Conservation (phyloP, 176 grass and related monocot genomes). For the Oryza coarctata region DNA sequence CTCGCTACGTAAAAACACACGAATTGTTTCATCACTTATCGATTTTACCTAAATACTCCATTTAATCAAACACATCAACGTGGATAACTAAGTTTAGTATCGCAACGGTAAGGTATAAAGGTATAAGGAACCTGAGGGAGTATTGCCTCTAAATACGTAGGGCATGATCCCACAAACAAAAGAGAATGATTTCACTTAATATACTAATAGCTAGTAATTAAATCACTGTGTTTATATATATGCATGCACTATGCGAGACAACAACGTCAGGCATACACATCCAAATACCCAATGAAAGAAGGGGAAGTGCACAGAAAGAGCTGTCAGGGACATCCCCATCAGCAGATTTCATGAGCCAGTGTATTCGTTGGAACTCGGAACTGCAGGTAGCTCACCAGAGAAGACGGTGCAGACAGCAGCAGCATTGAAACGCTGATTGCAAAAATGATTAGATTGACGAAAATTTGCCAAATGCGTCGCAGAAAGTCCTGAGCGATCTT, state of each 20-base stretch:
- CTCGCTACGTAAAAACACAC: no score
- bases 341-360: neutral
- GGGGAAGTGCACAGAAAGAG: neutral
- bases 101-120: no score
- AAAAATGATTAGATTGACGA: neutral
- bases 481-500: slow-evolving; percentile 18
- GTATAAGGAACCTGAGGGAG: no score
- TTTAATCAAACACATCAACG: no score
- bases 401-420: slow-evolving; percentile 40
- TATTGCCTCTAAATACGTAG: no score
- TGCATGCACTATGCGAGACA: neutral
- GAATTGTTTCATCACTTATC: no score
- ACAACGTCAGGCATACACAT: neutral
- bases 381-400: slow-evolving; percentile 10
- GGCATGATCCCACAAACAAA: no score
- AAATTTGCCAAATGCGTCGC: neutral
- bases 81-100: no score
- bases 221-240: no score
- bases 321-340: neutral
- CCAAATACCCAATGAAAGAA: neutral
- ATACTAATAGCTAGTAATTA: no score
- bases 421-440: slow-evolving; percentile 24
- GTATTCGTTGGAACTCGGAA: neutral
- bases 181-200: no score
- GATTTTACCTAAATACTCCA: no score